Base-by-base conservation (phyloP, 31 red algal genomes). In the Porphyra umbilicalis region DNA sequence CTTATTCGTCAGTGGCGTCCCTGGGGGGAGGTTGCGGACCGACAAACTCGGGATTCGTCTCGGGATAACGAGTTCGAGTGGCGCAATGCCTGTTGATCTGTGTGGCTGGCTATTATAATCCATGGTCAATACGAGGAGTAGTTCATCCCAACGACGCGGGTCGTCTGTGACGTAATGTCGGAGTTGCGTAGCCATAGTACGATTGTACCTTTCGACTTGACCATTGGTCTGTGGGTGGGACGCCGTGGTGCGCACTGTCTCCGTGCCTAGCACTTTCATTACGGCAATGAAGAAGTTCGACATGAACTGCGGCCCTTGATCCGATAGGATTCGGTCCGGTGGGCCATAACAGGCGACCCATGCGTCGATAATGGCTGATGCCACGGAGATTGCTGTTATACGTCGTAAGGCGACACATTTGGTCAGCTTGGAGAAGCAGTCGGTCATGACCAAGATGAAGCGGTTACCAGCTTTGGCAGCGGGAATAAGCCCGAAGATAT, bases 241-340 rank as follows among this genome's bases (percentile, higher is more conserved):
- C 20, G 83, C 34, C 6, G 83, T 82, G 31, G 83, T 85, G 29
- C 32, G 79, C 10, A 78, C 15, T 16, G 76, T 85, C 20, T 85
- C 34, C 0, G 79, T 8, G 32, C 67, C 34, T 25, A 81, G 68
- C 8, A 85, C 9, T 10, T 82, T 76, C 11, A 75, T 79, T 9
- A 85, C 77, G n/a, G 31, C n/a, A 40, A 79, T 37, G 33, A 85
- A 81, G 32, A 85, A 79, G 29, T 81, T 79, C 30, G 83, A n/a
- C 9, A 35, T 35, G 76, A 85, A 35, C 3, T 79, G 76, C 13
- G 75, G 34, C n/a, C 29, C 83, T 37, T 85, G 77, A 10, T 85
- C 83, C 6, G 78, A 78, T 0, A 36, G 31, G 35, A 85, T 46
- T 16, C 18, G 13, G 42, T 46, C 42, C 42, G 42, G 42, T 46